A percentile compares a stretch with the other conserved stretches of the same genome.
These are phyloP conservation scores for Daphne laureola DNA, from an alignment of 441 rosid genomes.

Conservation along the genomic window DNA sequence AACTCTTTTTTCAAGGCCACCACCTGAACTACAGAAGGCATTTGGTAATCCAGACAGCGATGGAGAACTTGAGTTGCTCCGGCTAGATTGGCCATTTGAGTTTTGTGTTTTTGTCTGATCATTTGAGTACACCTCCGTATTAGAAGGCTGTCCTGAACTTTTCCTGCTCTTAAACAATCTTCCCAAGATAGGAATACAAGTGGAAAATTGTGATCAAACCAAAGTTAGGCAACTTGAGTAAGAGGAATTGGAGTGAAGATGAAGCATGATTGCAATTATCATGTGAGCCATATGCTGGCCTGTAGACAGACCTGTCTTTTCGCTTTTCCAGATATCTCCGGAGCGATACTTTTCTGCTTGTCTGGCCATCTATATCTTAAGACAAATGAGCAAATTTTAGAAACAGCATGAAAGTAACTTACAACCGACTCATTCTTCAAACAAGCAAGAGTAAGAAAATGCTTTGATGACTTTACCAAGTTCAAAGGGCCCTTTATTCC, in stretches of 20 bases:
- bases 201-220: conserved; percentile 2
- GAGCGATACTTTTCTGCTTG: conserved; percentile 52
- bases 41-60: conserved; percentile 32
- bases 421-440: background rate
- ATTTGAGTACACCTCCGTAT: conserved; percentile 47
- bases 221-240: background rate
- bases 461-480: no score
- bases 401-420: conserved; percentile 2
- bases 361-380: conserved; percentile 64
- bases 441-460: no score
- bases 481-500: no score
- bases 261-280: background rate
- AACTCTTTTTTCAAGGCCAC: conserved; percentile 27
- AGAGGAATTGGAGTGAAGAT: conserved; percentile 3
- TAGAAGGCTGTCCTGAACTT: conserved; percentile 37
- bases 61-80: conserved; percentile 32
- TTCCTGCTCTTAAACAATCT: conserved; percentile 50
- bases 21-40: conserved; percentile 25
- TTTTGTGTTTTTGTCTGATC: conserved; percentile 36
- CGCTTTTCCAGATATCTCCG: conserved; percentile 76
- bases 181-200: conserved; percentile 30
- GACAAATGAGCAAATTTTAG: conserved; percentile 19
- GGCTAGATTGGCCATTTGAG: conserved; percentile 43
- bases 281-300: conserved; percentile 5
- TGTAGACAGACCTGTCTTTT: conserved; percentile 55